These are phyloP conservation scores for Spathaspora arborariae DNA, from an alignment of 805 yeast species.

Conservation along the genomic window DNA sequence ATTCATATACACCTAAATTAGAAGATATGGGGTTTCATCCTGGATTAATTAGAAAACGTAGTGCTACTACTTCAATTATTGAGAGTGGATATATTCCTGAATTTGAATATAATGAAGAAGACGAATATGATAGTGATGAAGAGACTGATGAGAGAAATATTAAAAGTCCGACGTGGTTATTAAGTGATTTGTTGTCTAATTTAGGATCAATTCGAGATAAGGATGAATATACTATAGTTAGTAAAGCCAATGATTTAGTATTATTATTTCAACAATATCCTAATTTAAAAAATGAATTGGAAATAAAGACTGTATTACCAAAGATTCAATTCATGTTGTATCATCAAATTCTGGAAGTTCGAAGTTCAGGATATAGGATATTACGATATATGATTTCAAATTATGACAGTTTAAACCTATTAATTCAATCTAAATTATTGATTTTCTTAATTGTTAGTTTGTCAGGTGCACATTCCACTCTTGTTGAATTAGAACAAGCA, in stretches of 20 bases:
- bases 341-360: constrained; percentile 55
- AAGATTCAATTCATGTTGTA: constrained; percentile 59
- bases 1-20: too few species aligned
- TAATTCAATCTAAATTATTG: constrained; percentile 57
- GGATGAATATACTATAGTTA: constrained; percentile 47
- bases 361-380: constrained; percentile 73
- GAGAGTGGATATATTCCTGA: neutral
- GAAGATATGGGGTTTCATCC: too few species aligned
- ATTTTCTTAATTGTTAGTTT: constrained; percentile 61
- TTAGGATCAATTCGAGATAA: constrained; percentile 48
- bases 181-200: constrained; percentile 59
- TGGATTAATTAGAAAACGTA: too few species aligned
- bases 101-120: neutral
- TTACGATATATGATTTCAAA: constrained; percentile 61
- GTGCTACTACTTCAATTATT: too few species aligned
- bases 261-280: constrained; percentile 40
- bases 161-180: constrained; percentile 48
- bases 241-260: constrained; percentile 39
- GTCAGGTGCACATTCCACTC: constrained; percentile 50
- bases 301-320: constrained; percentile 51
- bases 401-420: constrained; percentile 47
- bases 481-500: constrained; percentile 72
- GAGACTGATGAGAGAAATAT: neutral
- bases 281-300: constrained; percentile 59
- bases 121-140: neutral